Conservation (phyloP, 352 stramenopile species). For the Phytophthora cactorum region DNA sequence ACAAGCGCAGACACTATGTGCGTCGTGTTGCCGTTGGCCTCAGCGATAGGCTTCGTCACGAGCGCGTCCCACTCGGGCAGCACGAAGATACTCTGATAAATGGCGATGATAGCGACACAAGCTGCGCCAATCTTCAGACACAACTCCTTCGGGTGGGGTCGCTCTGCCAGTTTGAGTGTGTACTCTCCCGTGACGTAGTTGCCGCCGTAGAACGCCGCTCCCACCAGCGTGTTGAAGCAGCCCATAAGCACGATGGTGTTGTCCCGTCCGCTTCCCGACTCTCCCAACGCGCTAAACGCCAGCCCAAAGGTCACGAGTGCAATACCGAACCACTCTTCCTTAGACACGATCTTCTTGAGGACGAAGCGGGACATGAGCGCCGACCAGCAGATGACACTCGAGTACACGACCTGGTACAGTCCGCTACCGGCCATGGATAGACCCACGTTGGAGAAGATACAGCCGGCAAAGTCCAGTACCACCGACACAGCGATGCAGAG, state of each 20-base stretch:
- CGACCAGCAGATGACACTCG: constrained; percentile 89
- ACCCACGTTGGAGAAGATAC: constrained; percentile 86
- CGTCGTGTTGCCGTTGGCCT: constrained; percentile 70
- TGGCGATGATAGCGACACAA: constrained; percentile 75
- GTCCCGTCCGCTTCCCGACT: constrained; percentile 67
- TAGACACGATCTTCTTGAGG: constrained; percentile 75
- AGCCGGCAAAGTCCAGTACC: constrained; percentile 82
- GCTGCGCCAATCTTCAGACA: constrained; percentile 81
- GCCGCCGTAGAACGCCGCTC: constrained; percentile 82
- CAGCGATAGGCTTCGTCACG: constrained; percentile 77
- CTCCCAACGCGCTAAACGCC: constrained; percentile 79
- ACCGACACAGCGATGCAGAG: constrained; percentile 72
- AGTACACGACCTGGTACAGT: constrained; percentile 87
- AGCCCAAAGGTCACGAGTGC: constrained; percentile 84
- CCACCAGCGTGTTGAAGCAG: constrained; percentile 83
- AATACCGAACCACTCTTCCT: constrained; percentile 84
- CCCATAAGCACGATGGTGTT: constrained; percentile 83
- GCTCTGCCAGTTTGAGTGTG: constrained; percentile 80
- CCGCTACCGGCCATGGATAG: constrained; percentile 84
- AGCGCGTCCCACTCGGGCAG: constrained; percentile 77
- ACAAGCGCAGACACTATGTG: constrained; percentile 68
- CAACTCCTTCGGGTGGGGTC: constrained; percentile 73
- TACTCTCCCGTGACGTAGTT: constrained; percentile 89
- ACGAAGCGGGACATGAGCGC: constrained; percentile 80
- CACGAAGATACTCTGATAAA: constrained; percentile 86